A percentile compares a stretch with the other conserved stretches of the same genome.
Evolutionary conservation across 768 basidiomycete species (phyloP).

Genomic region (Boletales sp.): DNA sequence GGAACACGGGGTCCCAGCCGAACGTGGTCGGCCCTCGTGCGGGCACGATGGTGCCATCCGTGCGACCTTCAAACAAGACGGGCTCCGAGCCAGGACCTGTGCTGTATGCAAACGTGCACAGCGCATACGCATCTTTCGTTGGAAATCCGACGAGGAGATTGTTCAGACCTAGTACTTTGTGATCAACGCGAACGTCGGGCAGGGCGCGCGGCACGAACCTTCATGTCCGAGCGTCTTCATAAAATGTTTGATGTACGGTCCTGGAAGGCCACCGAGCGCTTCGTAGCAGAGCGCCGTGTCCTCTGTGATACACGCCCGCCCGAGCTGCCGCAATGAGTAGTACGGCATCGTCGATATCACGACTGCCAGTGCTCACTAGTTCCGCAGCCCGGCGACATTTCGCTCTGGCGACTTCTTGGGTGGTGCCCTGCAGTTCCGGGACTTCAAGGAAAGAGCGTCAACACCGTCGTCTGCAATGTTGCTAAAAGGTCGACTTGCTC

Average conservation of each 20-base stretch:
- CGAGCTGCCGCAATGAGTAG: slow-evolving; percentile 32
- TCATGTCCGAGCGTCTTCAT: slow-evolving; percentile 79
- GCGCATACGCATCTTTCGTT: slow-evolving; percentile 76
- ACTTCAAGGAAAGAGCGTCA: slow-evolving; percentile 46
- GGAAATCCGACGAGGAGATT: slow-evolving; percentile 74
- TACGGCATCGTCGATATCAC: not conserved
- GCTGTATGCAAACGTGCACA: slow-evolving; percentile 96
- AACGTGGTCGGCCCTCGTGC: slow-evolving; percentile 75
- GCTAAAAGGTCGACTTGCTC: slow-evolving; percentile 45
- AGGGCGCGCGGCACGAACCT: slow-evolving; percentile 40
- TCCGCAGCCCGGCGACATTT: slow-evolving; percentile 88
- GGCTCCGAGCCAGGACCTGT: slow-evolving; percentile 78
- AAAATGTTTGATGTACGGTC: slow-evolving; percentile 97
- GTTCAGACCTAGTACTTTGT: slow-evolving; percentile 64
- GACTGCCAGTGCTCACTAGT: slow-evolving; percentile 46
- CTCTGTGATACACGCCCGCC: slow-evolving; percentile 70
- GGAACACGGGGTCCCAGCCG: slow-evolving; percentile 90
- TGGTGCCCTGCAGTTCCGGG: slow-evolving; percentile 92
- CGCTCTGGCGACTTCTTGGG: slow-evolving; percentile 81
- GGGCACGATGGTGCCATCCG: slow-evolving; percentile 86
- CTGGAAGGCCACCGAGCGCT: slow-evolving; percentile 87
- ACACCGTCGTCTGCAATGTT: not conserved
- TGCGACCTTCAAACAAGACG: slow-evolving; percentile 81
- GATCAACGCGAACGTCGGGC: not conserved
- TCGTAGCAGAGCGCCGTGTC: slow-evolving; percentile 93